These are phyloP conservation scores for Fragaria ananassa DNA, from an alignment of 306 rosid species.

Conservation along the genomic window DNA sequence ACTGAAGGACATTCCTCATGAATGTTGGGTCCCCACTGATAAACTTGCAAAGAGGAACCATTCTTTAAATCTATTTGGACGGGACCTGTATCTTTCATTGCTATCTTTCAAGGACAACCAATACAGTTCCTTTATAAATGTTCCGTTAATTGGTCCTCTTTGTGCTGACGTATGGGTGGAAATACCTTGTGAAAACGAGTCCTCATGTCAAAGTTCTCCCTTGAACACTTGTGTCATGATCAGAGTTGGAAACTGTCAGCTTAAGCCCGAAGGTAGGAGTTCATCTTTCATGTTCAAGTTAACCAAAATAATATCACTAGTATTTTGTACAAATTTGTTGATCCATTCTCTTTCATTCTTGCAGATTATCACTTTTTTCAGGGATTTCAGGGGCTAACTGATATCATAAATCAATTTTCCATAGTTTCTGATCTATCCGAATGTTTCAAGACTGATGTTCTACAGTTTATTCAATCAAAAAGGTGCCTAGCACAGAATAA, in stretches of 20 bases:
- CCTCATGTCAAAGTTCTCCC: conserved; percentile 32
- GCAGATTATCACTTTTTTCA: conserved; percentile 49
- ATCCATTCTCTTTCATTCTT: conserved; percentile 8
- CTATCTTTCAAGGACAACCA: conserved; percentile 46
- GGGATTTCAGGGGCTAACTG: conserved; percentile 63
- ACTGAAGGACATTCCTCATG: conserved; percentile 52
- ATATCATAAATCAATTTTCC: conserved; percentile 55
- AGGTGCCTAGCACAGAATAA: conserved; percentile 36
- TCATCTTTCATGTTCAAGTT: conserved; percentile 20
- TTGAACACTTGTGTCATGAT: conserved; percentile 51
- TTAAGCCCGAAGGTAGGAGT: conserved; percentile 62
- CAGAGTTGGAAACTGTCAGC: conserved; percentile 54
- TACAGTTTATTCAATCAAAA: conserved; percentile 58
- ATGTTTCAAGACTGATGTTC: conserved; percentile 76
- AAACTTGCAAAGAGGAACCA: conserved; percentile 58
- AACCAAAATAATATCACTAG: conserved; percentile 8
- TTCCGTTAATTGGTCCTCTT: conserved; percentile 53
- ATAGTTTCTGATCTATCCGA: conserved; percentile 50
- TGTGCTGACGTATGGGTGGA: conserved; percentile 85
- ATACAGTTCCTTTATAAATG: conserved; percentile 29
- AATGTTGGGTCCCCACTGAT: conserved; percentile 46
- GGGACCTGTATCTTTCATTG: conserved; percentile 57
- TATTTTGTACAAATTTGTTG: conserved; percentile 13
- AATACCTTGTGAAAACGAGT: conserved; percentile 50
- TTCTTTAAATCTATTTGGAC: conserved; percentile 67